Conservation (phyloP, 257 asterid genomes). For the Petunia axillaris region DNA sequence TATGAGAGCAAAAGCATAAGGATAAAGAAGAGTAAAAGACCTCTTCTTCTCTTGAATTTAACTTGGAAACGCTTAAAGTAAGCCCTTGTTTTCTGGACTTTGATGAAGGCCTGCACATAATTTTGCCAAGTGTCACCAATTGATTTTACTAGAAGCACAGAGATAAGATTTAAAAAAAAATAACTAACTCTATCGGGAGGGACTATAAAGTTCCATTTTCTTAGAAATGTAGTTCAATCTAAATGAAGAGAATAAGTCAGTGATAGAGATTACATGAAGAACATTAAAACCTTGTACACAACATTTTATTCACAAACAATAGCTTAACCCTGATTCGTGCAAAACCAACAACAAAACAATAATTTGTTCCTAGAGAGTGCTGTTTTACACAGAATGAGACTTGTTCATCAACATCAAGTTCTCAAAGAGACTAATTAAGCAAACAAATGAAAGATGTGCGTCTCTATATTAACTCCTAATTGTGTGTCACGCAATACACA, state of each 20-base stretch:
- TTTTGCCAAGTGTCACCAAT: neutral
- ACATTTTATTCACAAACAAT: neutral
- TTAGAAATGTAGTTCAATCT: neutral
- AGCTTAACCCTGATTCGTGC: neutral
- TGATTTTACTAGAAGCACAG: neutral
- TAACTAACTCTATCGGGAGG: neutral
- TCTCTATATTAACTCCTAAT: neutral
- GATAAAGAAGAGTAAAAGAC: conserved; percentile 29
- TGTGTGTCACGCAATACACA: neutral
- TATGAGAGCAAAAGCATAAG: neutral
- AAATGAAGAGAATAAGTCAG: neutral
- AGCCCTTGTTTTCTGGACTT: conserved; percentile 61
- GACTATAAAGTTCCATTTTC: neutral
- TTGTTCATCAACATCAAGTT: neutral
- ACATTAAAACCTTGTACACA: neutral
- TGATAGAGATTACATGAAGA: neutral
- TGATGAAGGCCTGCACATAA: conserved; percentile 47
- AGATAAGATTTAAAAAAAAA: neutral
- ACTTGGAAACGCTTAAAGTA: conserved; percentile 78
- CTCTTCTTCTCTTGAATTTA: conserved; percentile 75
- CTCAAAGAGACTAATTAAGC: neutral
- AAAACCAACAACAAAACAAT: neutral
- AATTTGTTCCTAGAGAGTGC: too few species aligned
- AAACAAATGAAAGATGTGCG: neutral
- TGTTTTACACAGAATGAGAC: neutral